Evolutionary conservation across 2,329 filamentous ascomycete species (phyloP), one percentile per base, ranked within the genome.

Genomic region (Pyrenophora tritici-repentis): DNA sequence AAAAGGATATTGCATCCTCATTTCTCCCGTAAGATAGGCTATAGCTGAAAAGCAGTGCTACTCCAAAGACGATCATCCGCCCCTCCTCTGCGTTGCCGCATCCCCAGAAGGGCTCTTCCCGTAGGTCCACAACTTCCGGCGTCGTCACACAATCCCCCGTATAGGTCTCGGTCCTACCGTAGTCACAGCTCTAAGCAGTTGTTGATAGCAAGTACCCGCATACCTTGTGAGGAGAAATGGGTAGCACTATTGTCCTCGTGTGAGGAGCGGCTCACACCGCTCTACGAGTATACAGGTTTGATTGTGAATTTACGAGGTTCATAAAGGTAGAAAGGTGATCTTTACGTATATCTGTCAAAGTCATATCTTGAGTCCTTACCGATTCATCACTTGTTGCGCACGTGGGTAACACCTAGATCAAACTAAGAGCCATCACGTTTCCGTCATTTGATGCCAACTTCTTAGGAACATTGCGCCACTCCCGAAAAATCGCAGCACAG

Each of bases 331-430:
- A 41, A 34, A 37, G 16, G 14, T 40, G 46, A 38, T 55, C 51
- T 50, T 38, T 49, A 50, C 43, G 46, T 29, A 37, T 38, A 31
- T 33, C 42, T 42, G 24, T 58, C 34, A 53, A 58, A 47, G 42
- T 45, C 42, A 32, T 34, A 50, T 48, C 42, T 39, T 42, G 47
- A 43, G 39, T 38, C 50, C 39, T 39, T 50, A 29, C 50, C 44
- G n/a, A 24, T 37, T 46, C 40, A 41, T 47, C 33, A 56, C 56
- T 51, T 36, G 33, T 39, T 41, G 46, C 40, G 50, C 58, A 56
- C 56, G 39, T 53, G 54, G 45, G 49, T 12, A 47, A 22, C 41
- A 35, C 33, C 56, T 53, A 50, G 37, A 55, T 57, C 50, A 44
- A 59, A 56, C 51, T 52, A 47, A 48, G n/a, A 14, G 36, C 44